Evolutionary conservation across 169 alveolate species (phyloP).

Genomic region (Besnoitia besnoiti): DNA sequence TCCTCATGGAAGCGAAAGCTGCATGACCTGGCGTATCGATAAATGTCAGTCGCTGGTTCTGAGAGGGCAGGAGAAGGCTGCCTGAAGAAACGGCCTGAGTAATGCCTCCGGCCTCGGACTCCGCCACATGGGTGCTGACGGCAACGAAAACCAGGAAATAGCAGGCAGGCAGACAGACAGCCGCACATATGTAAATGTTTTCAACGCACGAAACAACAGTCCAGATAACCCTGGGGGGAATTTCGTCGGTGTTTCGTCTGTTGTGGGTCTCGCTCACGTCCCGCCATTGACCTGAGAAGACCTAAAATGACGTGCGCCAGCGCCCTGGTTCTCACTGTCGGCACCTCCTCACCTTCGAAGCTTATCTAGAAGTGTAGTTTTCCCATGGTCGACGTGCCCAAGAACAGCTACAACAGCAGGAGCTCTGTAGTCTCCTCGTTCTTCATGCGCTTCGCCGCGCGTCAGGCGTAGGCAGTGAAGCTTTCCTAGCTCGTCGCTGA

Average conservation of each 20-base stretch:
- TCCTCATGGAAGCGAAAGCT: conserved; percentile 87
- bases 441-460: not conserved
- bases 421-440: not conserved
- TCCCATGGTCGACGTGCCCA: conserved; percentile 86
- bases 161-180: too few relatives aligned
- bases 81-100: conserved; percentile 83
- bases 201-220: too few relatives aligned
- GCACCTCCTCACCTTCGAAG: conserved; percentile 74
- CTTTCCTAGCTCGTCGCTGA: conserved; percentile 34
- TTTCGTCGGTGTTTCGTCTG: too few relatives aligned
- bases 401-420: conserved; percentile 42
- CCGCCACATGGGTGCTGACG: conserved; percentile 69
- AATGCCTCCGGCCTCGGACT: conserved; percentile 84
- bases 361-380: conserved; percentile 88
- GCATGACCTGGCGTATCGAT: conserved; percentile 94
- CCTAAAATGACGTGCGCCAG: too few relatives aligned
- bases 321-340: not conserved
- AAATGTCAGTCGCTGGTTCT: conserved; percentile 78
- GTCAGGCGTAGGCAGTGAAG: not conserved
- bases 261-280: too few relatives aligned
- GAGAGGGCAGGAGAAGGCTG: conserved; percentile 50
- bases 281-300: too few relatives aligned
- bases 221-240: too few relatives aligned
- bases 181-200: too few relatives aligned
- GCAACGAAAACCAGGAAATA: not conserved